Base-by-base conservation (phyloP, 768 basidiomycete genomes). In the Suillus clintonianus region DNA sequence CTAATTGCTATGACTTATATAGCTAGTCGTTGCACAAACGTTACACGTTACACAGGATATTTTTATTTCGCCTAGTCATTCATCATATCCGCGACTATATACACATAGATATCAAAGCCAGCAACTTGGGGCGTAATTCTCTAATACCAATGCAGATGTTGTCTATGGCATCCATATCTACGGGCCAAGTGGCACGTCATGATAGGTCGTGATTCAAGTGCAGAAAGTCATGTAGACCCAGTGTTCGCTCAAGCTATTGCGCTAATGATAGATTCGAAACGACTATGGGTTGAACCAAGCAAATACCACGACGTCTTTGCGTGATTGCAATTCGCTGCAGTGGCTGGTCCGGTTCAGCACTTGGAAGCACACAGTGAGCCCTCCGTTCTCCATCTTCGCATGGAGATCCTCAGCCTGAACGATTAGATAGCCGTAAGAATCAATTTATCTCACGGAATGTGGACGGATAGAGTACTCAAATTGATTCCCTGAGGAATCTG, bases 351-450 rank as follows among this genome's bases (percentile, higher is more conserved):
- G 48, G 27, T 27, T 27, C 48, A 30, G 48, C 48, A n/a, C 7
- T 27, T 50, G 15, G 27, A 50, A 50, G 24, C 24, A 27, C 15
- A 30, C 32, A 24, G 85, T 65, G 1, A 32, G 32, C 32, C 4
- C 32, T 32, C 85, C 85, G 59, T 83, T 73, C 53, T 85, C 83
- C 80, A 86, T 78, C 59, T 76, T 72, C 0, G 85, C 86, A 69
- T 75, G 75, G 59, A 79, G 72, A 9, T 78, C 73, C 0, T 71
- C 71, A 10, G 63, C 61, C 77, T 79, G 37, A 2, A 11, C 13
- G 13, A 14, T 39, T 10, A 1, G 14, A 63, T 27, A 3, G 15
- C 2, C 27, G 30, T 62, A 51, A 59, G 30, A 8, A 50, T n/a
- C 17, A 4, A 22, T 48, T 36, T 14, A 39, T 14, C 11, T 2